These are phyloP conservation scores for Saturnispora besseyi DNA, from an alignment of 805 yeast genomes.

Conservation along the genomic window DNA sequence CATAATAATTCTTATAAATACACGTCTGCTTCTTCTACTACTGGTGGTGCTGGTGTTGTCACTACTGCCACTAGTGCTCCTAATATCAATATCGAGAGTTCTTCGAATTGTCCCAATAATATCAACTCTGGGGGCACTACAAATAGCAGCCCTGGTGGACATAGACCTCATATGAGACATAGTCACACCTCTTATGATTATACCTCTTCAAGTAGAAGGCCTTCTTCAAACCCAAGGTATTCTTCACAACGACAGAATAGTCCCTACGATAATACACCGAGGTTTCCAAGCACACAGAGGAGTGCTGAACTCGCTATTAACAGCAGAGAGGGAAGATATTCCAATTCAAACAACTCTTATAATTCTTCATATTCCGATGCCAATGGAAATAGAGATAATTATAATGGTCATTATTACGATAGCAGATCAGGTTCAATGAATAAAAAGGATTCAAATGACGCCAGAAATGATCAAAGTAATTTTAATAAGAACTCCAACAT, in stretches of 20 bases:
- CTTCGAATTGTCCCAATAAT: no score
- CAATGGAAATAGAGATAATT: background rate
- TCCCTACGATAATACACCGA: background rate
- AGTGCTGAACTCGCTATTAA: background rate
- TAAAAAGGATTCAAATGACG: background rate
- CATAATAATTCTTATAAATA: background rate
- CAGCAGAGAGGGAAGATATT: background rate
- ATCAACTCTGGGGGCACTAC: background rate
- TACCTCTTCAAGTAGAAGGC: background rate
- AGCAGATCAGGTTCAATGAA: background rate
- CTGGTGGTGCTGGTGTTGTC: no score
- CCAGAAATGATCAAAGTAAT: no score
- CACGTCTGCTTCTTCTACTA: background rate
- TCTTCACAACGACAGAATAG: background rate
- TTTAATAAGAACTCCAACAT: no score
- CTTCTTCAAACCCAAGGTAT: background rate
- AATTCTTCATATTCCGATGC: background rate
- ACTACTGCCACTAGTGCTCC: no score
- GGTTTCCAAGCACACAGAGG: background rate
- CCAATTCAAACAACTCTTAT: background rate
- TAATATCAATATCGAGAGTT: no score
- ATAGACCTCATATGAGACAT: background rate
- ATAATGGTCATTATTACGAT: background rate
- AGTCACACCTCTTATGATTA: background rate
- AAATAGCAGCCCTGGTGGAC: background rate